Percentiles rank a stretch among this genome's conserved stretches.
Evolutionary conservation across 352 stramenopile species (phyloP).

Genomic region (Phytophthora meadii): DNA sequence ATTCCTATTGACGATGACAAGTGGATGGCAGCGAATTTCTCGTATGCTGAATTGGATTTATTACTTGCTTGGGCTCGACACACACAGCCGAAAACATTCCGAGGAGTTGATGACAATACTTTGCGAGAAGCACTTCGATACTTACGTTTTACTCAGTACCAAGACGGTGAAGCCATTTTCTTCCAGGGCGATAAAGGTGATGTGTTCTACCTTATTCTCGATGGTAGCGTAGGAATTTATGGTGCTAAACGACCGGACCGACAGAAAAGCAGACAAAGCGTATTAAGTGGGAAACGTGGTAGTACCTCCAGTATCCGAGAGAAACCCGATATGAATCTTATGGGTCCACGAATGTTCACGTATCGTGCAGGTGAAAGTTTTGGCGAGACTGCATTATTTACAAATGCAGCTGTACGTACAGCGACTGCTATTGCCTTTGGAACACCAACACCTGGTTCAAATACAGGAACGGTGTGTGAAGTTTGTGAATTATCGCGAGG

Average conservation of each 20-base stretch:
- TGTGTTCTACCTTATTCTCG: slow-evolving; percentile 62
- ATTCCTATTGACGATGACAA: slow-evolving; percentile 3
- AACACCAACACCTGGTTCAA: slow-evolving; percentile 4
- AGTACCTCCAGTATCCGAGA: slow-evolving; percentile 9
- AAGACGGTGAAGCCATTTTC: slow-evolving; percentile 59
- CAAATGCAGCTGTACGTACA: slow-evolving; percentile 52
- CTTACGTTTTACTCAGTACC: slow-evolving; percentile 48
- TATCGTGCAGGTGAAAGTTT: slow-evolving; percentile 59
- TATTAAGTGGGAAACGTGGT: neutral
- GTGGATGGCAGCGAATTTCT: slow-evolving; percentile 32
- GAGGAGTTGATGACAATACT: slow-evolving; percentile 41
- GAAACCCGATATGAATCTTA: slow-evolving; percentile 27
- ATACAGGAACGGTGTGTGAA: slow-evolving; percentile 40
- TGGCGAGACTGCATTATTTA: slow-evolving; percentile 67
- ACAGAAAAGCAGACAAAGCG: slow-evolving; percentile 29
- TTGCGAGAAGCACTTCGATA: slow-evolving; percentile 52
- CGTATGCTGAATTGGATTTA: slow-evolving; percentile 42
- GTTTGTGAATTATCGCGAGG: slow-evolving; percentile 52
- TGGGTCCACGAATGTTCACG: slow-evolving; percentile 56
- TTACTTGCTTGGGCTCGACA: slow-evolving; percentile 49
- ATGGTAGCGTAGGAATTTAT: slow-evolving; percentile 62
- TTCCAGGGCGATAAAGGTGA: slow-evolving; percentile 63
- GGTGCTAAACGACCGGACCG: slow-evolving; percentile 42
- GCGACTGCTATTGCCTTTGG: slow-evolving; percentile 58
- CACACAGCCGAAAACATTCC: slow-evolving; percentile 57